phyloP scores from a whole-genome alignment of 2,329 filamentous ascomycete genomes.

The Fusarium pseudocircinatum region DNA sequence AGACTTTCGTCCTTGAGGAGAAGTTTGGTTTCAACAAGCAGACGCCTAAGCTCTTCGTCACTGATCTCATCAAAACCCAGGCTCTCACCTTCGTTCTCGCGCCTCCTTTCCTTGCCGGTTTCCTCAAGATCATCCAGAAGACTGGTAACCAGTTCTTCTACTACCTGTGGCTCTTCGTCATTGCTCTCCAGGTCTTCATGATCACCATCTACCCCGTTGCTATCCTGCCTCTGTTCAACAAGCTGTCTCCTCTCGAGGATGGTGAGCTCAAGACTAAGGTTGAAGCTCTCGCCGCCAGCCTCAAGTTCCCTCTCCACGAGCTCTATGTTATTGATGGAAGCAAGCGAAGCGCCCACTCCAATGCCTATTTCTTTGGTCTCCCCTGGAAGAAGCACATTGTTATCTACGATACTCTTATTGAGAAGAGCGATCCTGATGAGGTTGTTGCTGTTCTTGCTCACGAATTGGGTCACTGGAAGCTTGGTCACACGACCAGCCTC shows the following conservation, averaged over 20 bases:
- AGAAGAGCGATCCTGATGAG: slow-evolving; percentile 91
- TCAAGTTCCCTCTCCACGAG: slow-evolving; percentile 92
- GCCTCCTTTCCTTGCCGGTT: slow-evolving; percentile 88
- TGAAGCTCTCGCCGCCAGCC: slow-evolving; percentile 81
- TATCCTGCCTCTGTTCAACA: slow-evolving; percentile 97
- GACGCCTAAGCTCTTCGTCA: slow-evolving; percentile 86
- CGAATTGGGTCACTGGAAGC: slow-evolving; percentile 96
- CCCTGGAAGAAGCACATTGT: slow-evolving; percentile 99
- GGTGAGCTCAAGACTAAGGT: slow-evolving; percentile 89
- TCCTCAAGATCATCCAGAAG: slow-evolving; percentile 92
- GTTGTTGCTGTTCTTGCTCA: slow-evolving; percentile 95
- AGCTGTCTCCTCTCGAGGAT: slow-evolving; percentile 89
- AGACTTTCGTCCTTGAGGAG: slow-evolving; percentile 95
- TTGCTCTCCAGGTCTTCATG: slow-evolving; percentile 89
- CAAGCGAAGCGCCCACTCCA: slow-evolving; percentile 87
- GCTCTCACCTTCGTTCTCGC: slow-evolving; percentile 81
- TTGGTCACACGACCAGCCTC: slow-evolving; percentile 92
- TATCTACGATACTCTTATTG: slow-evolving; percentile 96
- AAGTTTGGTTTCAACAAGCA: slow-evolving; percentile 99
- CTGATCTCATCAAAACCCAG: slow-evolving; percentile 91
- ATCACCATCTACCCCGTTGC: slow-evolving; percentile 96
- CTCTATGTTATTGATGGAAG: slow-evolving; percentile 94
- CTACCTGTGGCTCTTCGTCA: slow-evolving; percentile 94
- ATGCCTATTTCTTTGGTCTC: slow-evolving; percentile 95
- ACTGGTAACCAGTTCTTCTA: slow-evolving; percentile 97